phyloP scores from a whole-genome alignment of 2,329 filamentous ascomycete species.

The Fusarium globosum region DNA sequence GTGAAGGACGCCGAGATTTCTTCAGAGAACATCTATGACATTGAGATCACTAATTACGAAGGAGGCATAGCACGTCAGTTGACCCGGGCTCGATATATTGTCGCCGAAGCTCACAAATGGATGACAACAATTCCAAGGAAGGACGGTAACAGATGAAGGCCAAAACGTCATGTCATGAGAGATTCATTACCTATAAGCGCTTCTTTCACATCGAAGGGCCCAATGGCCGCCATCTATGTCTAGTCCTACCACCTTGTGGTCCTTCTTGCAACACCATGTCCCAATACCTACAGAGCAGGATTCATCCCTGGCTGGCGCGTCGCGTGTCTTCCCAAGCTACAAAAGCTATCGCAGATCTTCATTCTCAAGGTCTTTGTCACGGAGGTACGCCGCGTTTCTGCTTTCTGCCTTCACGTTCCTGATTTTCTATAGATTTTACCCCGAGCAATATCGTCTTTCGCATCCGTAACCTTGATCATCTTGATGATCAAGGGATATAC shows the following conservation, averaged over 20 bases:
- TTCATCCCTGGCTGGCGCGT: not conserved
- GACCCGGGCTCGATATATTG: too few relatives aligned
- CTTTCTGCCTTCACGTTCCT: not conserved
- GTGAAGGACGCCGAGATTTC: too few relatives aligned
- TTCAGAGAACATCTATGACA: too few relatives aligned
- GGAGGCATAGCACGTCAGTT: too few relatives aligned
- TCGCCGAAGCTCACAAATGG: too few relatives aligned
- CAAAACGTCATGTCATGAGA: too few relatives aligned
- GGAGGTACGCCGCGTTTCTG: not conserved
- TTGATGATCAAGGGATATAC: conserved; percentile 2
- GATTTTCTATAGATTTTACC: not conserved
- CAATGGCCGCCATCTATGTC: conserved; percentile 3
- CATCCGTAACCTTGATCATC: not conserved
- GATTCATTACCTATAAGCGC: not conserved
- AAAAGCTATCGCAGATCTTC: not conserved
- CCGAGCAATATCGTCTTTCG: not conserved
- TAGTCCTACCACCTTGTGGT: not conserved
- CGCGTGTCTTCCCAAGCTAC: not conserved
- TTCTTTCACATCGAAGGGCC: conserved; percentile 4
- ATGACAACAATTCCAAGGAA: too few relatives aligned
- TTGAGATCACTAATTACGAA: too few relatives aligned
- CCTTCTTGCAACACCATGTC: not conserved
- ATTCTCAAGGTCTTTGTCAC: not conserved
- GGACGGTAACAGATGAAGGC: too few relatives aligned
- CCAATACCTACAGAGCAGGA: not conserved